Conservation (phyloP, 192 early-diverging fungal genomes). For the Diversispora epigaea region DNA sequence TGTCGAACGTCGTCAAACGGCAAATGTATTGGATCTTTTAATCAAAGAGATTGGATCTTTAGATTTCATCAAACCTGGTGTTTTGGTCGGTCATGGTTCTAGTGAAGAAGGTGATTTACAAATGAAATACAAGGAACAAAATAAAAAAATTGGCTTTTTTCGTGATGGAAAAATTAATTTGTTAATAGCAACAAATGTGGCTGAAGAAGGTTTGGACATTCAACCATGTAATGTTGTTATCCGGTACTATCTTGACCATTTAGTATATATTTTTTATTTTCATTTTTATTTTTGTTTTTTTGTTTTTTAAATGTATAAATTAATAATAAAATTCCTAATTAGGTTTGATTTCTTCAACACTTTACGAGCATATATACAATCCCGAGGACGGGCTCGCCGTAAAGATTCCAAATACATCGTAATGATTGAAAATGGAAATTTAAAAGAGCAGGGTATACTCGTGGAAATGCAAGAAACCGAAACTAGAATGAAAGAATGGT, state of each 20-base stretch:
- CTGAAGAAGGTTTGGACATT: conserved; percentile 94
- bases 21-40: conserved; percentile 55
- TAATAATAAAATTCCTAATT: conserved; percentile 19
- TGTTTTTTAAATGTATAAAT: conserved; percentile 33
- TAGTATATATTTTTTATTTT: neutral
- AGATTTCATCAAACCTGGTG: conserved; percentile 43
- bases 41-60: conserved; percentile 58
- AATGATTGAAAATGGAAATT: conserved; percentile 60
- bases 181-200: conserved; percentile 88
- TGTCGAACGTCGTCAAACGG: conserved; percentile 70
- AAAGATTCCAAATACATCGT: conserved; percentile 72
- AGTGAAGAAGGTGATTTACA: conserved; percentile 42
- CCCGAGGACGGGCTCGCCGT: conserved; percentile 82
- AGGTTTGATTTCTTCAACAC: conserved; percentile 79
- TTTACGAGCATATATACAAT: conserved; percentile 80
- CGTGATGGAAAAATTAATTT: conserved; percentile 67
- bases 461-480: conserved; percentile 49
- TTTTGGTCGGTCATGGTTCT: conserved; percentile 62
- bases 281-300: neutral
- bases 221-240: conserved; percentile 88
- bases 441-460: conserved; percentile 38
- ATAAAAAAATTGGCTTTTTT: conserved; percentile 66
- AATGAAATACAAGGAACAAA: conserved; percentile 58
- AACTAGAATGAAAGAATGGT: conserved; percentile 64
- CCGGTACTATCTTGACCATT: conserved; percentile 40